phyloP scores from a whole-genome alignment of 129 eudicot species.

The Flaveria robusta region DNA sequence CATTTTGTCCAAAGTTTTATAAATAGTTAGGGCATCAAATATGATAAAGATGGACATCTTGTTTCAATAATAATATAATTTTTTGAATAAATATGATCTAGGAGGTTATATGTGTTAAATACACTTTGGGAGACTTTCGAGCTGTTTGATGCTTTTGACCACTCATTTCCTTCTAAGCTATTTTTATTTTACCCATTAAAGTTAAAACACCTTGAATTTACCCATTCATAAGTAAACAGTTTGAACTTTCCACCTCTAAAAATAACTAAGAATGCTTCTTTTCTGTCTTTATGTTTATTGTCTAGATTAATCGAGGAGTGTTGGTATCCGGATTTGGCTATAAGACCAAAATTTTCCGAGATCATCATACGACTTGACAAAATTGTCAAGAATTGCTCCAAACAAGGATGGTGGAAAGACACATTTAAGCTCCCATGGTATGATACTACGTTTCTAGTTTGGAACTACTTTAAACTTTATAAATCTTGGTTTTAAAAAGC shows the following conservation, averaged over 20 bases:
- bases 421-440: conserved; percentile 94
- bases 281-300: neutral
- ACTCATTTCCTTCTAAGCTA: neutral
- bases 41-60: neutral
- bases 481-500: neutral
- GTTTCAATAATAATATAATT: neutral
- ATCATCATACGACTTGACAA: conserved; percentile 73
- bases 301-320: conserved; percentile 90
- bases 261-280: neutral
- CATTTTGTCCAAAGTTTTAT: neutral
- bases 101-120: neutral
- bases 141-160: neutral
- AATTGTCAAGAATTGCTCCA: conserved; percentile 62
- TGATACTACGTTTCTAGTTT: neutral
- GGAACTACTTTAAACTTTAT: neutral
- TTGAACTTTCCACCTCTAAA: neutral
- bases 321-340: conserved; percentile 59
- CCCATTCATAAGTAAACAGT: neutral
- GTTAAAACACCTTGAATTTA: neutral
- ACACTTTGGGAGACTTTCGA: neutral
- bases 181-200: neutral
- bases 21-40: neutral
- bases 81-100: neutral
- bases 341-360: conserved; percentile 79
- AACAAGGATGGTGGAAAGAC: conserved; percentile 97